Conservation (phyloP, 169 alveolate genomes). For the Cyclospora cayetanensis region DNA sequence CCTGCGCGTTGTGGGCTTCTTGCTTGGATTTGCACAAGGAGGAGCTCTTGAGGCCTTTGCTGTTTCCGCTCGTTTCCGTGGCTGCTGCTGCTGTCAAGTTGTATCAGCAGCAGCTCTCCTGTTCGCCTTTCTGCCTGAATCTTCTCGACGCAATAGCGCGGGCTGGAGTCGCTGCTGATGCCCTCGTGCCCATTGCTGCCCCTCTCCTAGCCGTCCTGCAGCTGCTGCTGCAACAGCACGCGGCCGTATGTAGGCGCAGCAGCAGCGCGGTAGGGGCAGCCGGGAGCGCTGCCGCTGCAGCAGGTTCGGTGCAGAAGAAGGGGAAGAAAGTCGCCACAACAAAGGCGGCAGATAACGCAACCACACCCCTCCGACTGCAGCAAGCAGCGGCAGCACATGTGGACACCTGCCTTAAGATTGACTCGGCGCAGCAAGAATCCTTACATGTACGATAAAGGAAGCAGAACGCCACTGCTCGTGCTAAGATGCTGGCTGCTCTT, state of each 20-base stretch:
- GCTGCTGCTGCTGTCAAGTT: not conserved
- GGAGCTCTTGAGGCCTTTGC: not conserved
- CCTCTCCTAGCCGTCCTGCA: not conserved
- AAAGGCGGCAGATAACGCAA: not conserved
- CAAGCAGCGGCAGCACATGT: slow-evolving; percentile 27
- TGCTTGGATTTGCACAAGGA: not conserved
- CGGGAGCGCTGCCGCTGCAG: slow-evolving; percentile 30
- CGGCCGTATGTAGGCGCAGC: slow-evolving; percentile 2
- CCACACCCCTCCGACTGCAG: not conserved
- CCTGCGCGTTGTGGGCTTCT: slow-evolving; percentile 21
- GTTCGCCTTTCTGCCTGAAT: slow-evolving; percentile 31
- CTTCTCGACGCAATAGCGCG: not conserved
- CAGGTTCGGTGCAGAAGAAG: not conserved
- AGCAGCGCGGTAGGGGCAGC: slow-evolving; percentile 10
- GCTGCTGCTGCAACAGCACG: slow-evolving; percentile 36
- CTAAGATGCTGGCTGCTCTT: not conserved
- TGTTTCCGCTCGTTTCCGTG: slow-evolving; percentile 42
- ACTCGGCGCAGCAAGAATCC: slow-evolving; percentile 15
- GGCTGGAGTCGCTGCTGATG: slow-evolving; percentile 30
- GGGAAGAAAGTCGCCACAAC: not conserved
- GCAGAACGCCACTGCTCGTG: not conserved
- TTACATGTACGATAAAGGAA: slow-evolving; percentile 14
- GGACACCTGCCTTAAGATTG: slow-evolving; percentile 8
- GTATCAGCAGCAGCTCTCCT: not conserved
- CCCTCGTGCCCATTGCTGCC: slow-evolving; percentile 13